phyloP scores from a whole-genome alignment of 2,329 filamentous ascomycete genomes.

The Diaporthe batatas region DNA sequence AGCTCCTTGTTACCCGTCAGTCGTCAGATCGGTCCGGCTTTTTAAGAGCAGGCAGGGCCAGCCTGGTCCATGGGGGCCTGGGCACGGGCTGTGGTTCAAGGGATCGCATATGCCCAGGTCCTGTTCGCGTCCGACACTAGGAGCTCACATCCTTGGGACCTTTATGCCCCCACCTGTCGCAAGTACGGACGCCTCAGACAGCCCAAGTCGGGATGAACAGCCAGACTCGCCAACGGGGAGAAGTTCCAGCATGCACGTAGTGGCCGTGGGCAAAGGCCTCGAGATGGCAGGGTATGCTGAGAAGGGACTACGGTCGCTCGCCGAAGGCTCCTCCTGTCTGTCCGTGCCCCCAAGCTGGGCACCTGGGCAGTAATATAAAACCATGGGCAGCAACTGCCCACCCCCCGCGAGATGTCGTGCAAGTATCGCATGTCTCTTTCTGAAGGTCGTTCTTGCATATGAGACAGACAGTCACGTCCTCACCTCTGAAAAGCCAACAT shows the following conservation, averaged over 20 bases:
- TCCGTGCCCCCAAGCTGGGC: background rate
- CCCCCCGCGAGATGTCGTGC: constrained; percentile 12
- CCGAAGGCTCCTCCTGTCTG: background rate
- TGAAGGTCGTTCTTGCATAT: constrained; percentile 29
- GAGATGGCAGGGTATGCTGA: constrained; percentile 15
- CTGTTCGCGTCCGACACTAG: constrained; percentile 25
- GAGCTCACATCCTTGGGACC: constrained; percentile 26
- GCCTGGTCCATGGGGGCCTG: constrained; percentile 5
- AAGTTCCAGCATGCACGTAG: constrained; percentile 1
- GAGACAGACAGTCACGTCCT: constrained; percentile 26
- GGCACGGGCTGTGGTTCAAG: constrained; percentile 27
- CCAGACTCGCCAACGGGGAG: constrained; percentile 3
- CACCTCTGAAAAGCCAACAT: constrained; percentile 8
- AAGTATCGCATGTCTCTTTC: constrained; percentile 10
- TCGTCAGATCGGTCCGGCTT: constrained; percentile 22
- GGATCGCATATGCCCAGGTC: constrained; percentile 17
- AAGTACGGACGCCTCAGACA: constrained; percentile 30
- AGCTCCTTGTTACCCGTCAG: background rate
- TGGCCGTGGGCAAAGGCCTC: constrained; percentile 16
- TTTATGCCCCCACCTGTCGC: constrained; percentile 33
- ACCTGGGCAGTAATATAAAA: constrained; percentile 32
- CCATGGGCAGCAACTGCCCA: constrained; percentile 27
- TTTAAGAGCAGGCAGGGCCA: constrained; percentile 12
- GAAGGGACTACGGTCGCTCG: constrained; percentile 1
- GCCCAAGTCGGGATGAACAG: constrained; percentile 31